Percentiles rank a stretch among this genome's conserved stretches.
Conservation (phyloP, 1,284 basidiomycete species). For the Irpex lacteus region DNA sequence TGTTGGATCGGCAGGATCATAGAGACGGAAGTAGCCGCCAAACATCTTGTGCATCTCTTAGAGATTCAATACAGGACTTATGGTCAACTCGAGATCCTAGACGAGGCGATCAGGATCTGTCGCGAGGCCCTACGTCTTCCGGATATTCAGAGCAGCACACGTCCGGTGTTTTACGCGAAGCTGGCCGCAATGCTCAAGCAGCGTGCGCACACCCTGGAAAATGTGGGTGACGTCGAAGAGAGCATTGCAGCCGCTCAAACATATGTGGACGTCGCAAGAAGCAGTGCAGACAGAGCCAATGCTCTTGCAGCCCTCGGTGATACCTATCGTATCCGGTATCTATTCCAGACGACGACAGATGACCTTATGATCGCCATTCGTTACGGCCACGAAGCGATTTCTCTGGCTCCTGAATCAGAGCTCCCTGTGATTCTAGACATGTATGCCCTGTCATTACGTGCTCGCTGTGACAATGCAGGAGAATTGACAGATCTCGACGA, state of each 20-base stretch:
- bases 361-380: not conserved
- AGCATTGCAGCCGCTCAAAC: not conserved
- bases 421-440: not conserved
- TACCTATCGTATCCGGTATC: not conserved
- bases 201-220: not conserved
- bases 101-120: not conserved
- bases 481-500: not conserved
- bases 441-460: not conserved
- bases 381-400: not conserved
- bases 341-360: not conserved
- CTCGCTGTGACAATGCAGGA: not conserved
- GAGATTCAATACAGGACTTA: not conserved
- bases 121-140: not conserved
- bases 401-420: not conserved
- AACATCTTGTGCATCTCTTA: not conserved
- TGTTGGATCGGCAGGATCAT: not conserved
- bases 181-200: not conserved
- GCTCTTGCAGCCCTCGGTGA: not conserved
- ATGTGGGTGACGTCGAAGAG: not conserved
- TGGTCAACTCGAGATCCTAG: not conserved
- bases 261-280: not conserved
- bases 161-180: not conserved
- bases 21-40: not conserved
- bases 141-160: not conserved
- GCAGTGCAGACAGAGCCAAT: not conserved